These are phyloP conservation scores for Euphrasia confusa DNA, from an alignment of 257 asterid species.

Conservation along the genomic window DNA sequence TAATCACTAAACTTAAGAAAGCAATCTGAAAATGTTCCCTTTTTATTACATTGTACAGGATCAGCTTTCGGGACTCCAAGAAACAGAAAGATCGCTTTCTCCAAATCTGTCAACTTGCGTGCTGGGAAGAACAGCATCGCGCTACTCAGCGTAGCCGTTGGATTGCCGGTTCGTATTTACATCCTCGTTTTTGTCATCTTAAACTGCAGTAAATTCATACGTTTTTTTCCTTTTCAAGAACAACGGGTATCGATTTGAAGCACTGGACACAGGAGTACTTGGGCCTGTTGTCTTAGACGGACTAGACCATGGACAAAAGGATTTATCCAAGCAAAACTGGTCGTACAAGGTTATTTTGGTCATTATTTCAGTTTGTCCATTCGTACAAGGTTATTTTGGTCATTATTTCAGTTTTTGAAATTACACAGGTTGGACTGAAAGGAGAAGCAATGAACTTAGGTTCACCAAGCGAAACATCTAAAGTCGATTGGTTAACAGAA, in stretches of 20 bases:
- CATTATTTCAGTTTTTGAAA: not conserved
- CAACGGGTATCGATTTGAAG: slow-evolving; percentile 68
- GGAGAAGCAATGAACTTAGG: slow-evolving; percentile 79
- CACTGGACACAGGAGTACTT: slow-evolving; percentile 56
- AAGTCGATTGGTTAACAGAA: slow-evolving; percentile 55
- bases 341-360: slow-evolving; percentile 64
- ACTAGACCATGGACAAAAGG: slow-evolving; percentile 55
- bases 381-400: slow-evolving; percentile 40
- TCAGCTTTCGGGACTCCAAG: slow-evolving; percentile 66
- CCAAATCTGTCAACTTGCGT: slow-evolving; percentile 50
- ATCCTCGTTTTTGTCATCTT: not conserved
- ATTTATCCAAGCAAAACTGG: slow-evolving; percentile 86
- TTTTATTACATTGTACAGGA: slow-evolving; percentile 41
- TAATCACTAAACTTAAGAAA: no score
- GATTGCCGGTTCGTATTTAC: slow-evolving; percentile 63
- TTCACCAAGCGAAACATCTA: slow-evolving; percentile 46
- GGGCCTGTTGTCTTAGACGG: slow-evolving; percentile 83
- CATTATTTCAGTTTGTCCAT: not conserved
- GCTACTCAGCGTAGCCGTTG: slow-evolving; percentile 80
- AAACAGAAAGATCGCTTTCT: slow-evolving; percentile 45
- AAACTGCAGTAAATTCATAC: slow-evolving; percentile 2
- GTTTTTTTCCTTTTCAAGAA: slow-evolving; percentile 39
- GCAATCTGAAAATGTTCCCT: not conserved
- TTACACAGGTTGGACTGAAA: slow-evolving; percentile 59
- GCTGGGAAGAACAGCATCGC: slow-evolving; percentile 74